phyloP scores from a whole-genome alignment of 1,139 yeast species.

The Pneumocystis jirovecii region DNA sequence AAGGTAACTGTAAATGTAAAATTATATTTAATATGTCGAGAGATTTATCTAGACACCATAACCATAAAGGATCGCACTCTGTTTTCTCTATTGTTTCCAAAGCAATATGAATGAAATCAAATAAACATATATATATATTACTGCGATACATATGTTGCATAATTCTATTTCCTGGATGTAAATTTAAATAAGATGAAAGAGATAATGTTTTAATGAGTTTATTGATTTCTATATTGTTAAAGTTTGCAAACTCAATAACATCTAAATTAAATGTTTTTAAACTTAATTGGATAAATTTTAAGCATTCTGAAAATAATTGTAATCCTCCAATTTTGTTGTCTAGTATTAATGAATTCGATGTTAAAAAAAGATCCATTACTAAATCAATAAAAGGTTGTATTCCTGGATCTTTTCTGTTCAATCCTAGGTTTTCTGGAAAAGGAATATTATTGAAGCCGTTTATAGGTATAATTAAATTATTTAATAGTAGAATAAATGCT shows the following conservation, averaged over 20 bases:
- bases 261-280: neutral
- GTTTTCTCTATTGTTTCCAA: neutral
- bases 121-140: neutral
- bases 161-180: neutral
- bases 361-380: neutral
- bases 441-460: constrained; percentile 27
- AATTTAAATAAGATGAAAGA: neutral
- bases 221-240: neutral
- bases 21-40: neutral
- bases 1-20: neutral
- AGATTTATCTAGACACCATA: neutral
- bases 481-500: constrained; percentile 46
- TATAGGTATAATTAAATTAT: constrained; percentile 27
- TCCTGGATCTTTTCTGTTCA: constrained; percentile 47
- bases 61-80: neutral
- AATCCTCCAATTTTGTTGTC: neutral
- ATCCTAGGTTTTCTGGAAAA: constrained; percentile 54
- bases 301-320: neutral
- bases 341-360: neutral
- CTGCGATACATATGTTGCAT: neutral
- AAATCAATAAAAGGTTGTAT: constrained; percentile 64
- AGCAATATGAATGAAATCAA: neutral
- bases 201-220: neutral
- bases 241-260: neutral
- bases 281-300: neutral